Base-by-base conservation (phyloP, 208 protist species). In the Trypanosoma rangeli region DNA sequence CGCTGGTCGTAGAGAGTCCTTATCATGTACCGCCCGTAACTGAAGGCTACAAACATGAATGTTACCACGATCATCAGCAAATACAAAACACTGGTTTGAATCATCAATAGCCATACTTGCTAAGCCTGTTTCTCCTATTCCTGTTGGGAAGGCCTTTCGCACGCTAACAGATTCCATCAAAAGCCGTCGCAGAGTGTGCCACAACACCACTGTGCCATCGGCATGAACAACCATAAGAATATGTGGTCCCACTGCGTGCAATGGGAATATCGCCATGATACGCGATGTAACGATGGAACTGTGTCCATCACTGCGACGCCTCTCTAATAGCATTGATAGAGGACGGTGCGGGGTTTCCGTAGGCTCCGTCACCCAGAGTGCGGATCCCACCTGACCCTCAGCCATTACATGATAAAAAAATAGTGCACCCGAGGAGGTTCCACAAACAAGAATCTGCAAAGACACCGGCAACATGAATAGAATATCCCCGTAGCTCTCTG, bases 131-230 rank as follows among this genome's bases (percentile, higher is more conserved):
- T 54, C 63, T 35, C 12, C 70, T 65, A 49, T 82, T 64, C 48
- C 81, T 58, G 44, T 74, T 68, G 59, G 74, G 70, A 63, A 67
- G n/a, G 64, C 50, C 31, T 22, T 55, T 73, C 74, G 52, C 48
- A 94, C 46, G 71, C 68, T 90, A 26, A 91, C 70, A 46, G 66
- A 70, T n/a, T 82, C 83, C 48, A 94, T 70, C 60, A 83, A 85
- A 39, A 85, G 70, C 20, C 87, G 78, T 5, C 82, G 86, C 0
- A 92, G 50, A 13, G 81, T 87, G 56, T 95, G 87, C 90, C 90
- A 95, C 37, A 90, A 69, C 31, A 79, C 83, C 15, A 95, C 66
- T 10, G 84, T 95, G 58, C 87, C 90, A 63, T 95, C 90, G 7
- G 64, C 70, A 73, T 95, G 87, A 28, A 85, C 79, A 57, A 74